Percentiles rank a stretch among this genome's conserved stretches.
These are phyloP conservation scores for Geosiphon pyriformis DNA, from an alignment of 192 early-diverging fungal genomes.

Conservation along the genomic window DNA sequence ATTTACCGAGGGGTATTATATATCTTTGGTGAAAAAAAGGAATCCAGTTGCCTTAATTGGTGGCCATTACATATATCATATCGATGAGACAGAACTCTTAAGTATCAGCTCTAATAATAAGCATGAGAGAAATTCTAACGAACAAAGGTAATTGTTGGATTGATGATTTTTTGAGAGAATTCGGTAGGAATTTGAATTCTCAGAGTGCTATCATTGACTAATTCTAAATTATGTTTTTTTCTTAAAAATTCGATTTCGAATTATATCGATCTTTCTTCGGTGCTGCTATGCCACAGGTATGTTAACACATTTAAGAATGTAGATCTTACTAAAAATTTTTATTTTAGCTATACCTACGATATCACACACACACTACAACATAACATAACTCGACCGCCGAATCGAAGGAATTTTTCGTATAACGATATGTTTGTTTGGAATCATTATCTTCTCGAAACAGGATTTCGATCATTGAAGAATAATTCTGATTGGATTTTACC, in stretches of 20 bases:
- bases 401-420: slow-evolving; percentile 30
- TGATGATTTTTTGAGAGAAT: not conserved
- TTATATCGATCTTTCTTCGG: too few relatives aligned
- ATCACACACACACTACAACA: slow-evolving; percentile 85
- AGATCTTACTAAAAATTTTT: slow-evolving; percentile 92
- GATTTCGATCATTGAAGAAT: slow-evolving; percentile 58
- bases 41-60: slow-evolving; percentile 88
- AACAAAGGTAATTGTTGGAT: slow-evolving; percentile 44
- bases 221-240: not conserved
- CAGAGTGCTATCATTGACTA: too few relatives aligned
- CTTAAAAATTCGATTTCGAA: not conserved
- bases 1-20: slow-evolving; percentile 91
- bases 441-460: slow-evolving; percentile 61
- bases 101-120: slow-evolving; percentile 60
- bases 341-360: slow-evolving; percentile 97
- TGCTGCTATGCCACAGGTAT: too few relatives aligned
- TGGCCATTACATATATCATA: slow-evolving; percentile 93
- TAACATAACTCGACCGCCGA: slow-evolving; percentile 66
- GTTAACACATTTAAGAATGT: slow-evolving; percentile 86
- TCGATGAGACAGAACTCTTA: slow-evolving; percentile 81
- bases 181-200: too few relatives aligned
- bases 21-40: slow-evolving; percentile 77
- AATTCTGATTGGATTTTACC: slow-evolving; percentile 74
- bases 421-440: slow-evolving; percentile 98
- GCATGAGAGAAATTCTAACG: slow-evolving; percentile 68